Evolutionary conservation across 257 asterid genomes (phyloP), one percentile per base, ranked within the genome.

Genomic region (Penstemon davidsonii): DNA sequence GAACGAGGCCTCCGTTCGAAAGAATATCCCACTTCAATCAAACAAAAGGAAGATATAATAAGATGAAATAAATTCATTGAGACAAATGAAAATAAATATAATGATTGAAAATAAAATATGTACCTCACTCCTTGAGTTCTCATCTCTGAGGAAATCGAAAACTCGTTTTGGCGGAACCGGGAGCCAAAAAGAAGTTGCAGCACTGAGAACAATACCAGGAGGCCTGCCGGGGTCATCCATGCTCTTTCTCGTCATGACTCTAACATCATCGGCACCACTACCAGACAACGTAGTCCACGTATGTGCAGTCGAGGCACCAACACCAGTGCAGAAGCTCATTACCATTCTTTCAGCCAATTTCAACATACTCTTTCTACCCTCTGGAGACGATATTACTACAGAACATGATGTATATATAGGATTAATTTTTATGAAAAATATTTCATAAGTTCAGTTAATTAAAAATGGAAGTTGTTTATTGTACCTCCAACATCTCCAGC

Each of bases 181-280:
- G 40, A 85, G 74, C 90, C 90, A 85, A 63, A 85, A 85, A 2
- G 90, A 85, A 44, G 90, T 85, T 3, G 90, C 87, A 13, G 90
- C 87, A 54, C 87, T 85, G 5, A 85, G 83, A 12, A 85, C 85
- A 49, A 82, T 82, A 19, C 89, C 89, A 8, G 85, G 84, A 13
- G 89, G 89, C 66, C 85, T 77, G 13, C 89, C 89, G 8, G 87
- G 89, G 68, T 82, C 89, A 60, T 84, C 87, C 53, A 77, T 59
- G 64, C 87, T 85, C 72, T 80, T 85, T 39, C 86, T 19, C 8
- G 87, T 85, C 90, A 85, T 85, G 7, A 85, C 85, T 43, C 90
- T 47, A 5, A 85, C 86, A 58, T 85, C 87, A 49, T 85, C 87
- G 6, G 75, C 79, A 1, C 85, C 89, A 53, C 81, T 84, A 6